Conservation (phyloP, 306 rosid genomes). For the Prunus mume region DNA sequence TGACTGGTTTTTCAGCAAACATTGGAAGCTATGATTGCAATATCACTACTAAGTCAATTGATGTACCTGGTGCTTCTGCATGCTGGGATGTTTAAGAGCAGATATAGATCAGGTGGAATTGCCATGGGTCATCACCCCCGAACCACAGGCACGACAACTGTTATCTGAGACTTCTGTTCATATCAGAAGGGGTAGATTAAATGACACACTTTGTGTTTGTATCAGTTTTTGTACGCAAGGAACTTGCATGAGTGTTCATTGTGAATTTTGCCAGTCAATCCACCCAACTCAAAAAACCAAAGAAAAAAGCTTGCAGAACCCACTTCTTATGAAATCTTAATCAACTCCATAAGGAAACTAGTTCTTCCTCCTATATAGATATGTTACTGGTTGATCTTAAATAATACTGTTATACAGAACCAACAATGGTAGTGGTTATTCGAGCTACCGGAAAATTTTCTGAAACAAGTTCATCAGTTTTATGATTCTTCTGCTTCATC, state of each 20-base stretch:
- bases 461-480: background rate
- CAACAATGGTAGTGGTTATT: background rate
- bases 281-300: background rate
- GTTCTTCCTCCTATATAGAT: background rate
- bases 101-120: slow-evolving; percentile 22
- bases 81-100: slow-evolving; percentile 31
- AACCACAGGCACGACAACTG: slow-evolving; percentile 1
- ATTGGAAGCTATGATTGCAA: slow-evolving; percentile 29
- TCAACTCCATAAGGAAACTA: background rate
- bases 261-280: background rate
- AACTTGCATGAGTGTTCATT: background rate
- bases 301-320: background rate
- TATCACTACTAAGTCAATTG: slow-evolving; percentile 36
- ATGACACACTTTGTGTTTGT: background rate
- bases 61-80: slow-evolving; percentile 36
- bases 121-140: background rate
- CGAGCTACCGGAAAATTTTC: slow-evolving; percentile 9
- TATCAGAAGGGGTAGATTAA: background rate
- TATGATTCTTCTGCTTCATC: slow-evolving; percentile 39
- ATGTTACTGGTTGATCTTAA: background rate
- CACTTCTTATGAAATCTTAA: background rate
- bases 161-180: background rate
- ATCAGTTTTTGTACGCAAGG: background rate
- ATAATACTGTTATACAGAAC: background rate
- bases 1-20: slow-evolving; percentile 19